Conservation (phyloP, 176 grass and related monocot genomes). For the Bolboschoenus planiculmis region DNA sequence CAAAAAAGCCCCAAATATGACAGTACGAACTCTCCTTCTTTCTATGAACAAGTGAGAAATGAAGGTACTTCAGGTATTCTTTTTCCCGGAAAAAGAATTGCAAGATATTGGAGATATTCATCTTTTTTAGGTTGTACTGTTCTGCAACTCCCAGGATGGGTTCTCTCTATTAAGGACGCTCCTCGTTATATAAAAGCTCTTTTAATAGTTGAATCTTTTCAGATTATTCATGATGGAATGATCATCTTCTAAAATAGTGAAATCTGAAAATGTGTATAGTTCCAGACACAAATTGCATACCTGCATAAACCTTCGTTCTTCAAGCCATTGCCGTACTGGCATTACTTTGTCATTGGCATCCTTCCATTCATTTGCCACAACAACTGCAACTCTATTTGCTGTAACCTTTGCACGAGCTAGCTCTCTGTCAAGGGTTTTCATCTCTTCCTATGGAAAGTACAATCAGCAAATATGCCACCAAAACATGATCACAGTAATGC, state of each 20-base stretch:
- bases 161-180: neutral
- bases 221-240: neutral
- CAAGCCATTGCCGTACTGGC: constrained; percentile 97
- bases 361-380: constrained; percentile 99
- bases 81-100: neutral
- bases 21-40: neutral
- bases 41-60: neutral
- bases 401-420: constrained; percentile 88
- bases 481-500: constrained; percentile 5
- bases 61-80: neutral
- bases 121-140: neutral
- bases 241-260: neutral
- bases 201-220: neutral
- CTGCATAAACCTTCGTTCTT: constrained; percentile 80
- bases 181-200: neutral
- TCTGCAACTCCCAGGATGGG: neutral
- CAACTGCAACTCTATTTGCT: constrained; percentile 94
- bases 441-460: constrained; percentile 66
- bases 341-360: constrained; percentile 98
- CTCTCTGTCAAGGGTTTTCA: constrained; percentile 92
- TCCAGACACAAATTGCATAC: constrained; percentile 32
- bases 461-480: constrained; percentile 2
- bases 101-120: neutral
- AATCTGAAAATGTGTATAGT: neutral
- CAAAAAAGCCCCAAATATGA: neutral